Base-by-base conservation (phyloP, 352 stramenopile genomes). In the Phytophthora colocasiae region DNA sequence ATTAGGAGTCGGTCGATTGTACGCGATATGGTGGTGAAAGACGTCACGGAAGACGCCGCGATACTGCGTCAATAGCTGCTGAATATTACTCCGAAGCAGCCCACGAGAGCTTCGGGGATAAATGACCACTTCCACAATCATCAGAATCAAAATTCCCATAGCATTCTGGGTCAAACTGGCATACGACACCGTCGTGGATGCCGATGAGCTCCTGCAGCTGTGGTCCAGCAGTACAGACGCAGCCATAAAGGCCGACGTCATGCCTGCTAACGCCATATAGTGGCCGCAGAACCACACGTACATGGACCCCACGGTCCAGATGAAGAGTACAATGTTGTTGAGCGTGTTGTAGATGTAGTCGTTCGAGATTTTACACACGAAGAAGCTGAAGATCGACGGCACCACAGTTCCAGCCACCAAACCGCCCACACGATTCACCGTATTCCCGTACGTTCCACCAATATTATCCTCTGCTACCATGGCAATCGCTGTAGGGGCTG, bases 351-450 rank as follows among this genome's bases (percentile, higher is more conserved):
- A 85, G 45, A 83, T 39, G 31, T 68, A 49, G 38, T 75, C 63
- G 43, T 57, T 71, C 4, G 64, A 65, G 29, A 71, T 59, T 52
- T 86, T 90, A 71, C 80, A 91, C 29, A 95, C 79, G 60, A 93
- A 95, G 61, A 90, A 92, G 63, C 73, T 83, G 59, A 91, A 83
- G 22, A 93, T 82, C 2, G 84, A 93, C 3, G 86, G 86, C 49
- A 95, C 69, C 2, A 94, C 85, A 0, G 74, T 91, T 26, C 86
- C 86, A 41, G 86, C 84, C 8, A 94, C 73, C 31, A 94, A 67
- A 12, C 69, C 69, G 27, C 53, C 69, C 6, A 95, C 49, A 26
- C 86, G 86, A 46, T 93, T 92, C 52, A 86, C 63, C 1, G 71
- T 93, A 44, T 83, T 85, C 8, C 81, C 72, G 50, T 90, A 95